phyloP scores from a whole-genome alignment of 371 early-diverging fungal species.

The Dinochytrium kinnereticum region DNA sequence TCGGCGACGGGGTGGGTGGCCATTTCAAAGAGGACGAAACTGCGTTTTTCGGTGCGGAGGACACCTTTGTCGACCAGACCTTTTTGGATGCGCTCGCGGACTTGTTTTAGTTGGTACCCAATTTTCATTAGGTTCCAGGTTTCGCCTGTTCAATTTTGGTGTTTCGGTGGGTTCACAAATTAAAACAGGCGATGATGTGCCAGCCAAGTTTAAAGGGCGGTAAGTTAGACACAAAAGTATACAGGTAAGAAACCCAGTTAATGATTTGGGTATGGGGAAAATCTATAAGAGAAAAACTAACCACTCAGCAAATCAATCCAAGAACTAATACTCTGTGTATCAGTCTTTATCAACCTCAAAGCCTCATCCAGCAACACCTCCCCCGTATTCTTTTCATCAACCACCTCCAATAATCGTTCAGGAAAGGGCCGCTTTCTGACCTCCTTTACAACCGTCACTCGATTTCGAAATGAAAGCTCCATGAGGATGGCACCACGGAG shows the following conservation, averaged over 20 bases:
- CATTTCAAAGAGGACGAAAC: constrained; percentile 95
- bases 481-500: constrained; percentile 93
- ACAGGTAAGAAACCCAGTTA: no score
- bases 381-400: constrained; percentile 81
- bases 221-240: no score
- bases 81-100: constrained; percentile 94
- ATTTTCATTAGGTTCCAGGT: constrained; percentile 97
- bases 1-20: constrained; percentile 85
- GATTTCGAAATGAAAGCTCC: constrained; percentile 89
- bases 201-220: not conserved
- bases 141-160: constrained; percentile 82
- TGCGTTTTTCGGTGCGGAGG: constrained; percentile 90
- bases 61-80: constrained; percentile 98
- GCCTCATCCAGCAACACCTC: constrained; percentile 97
- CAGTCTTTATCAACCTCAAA: constrained; percentile 79
- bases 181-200: constrained; percentile 1
- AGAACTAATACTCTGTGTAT: constrained; percentile 71
- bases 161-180: no score
- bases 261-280: no score
- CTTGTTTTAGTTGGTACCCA: constrained; percentile 96
- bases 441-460: constrained; percentile 87
- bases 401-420: constrained; percentile 86
- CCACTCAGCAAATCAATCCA: constrained; percentile 98
- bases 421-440: constrained; percentile 78
- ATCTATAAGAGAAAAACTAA: constrained; percentile 44